Evolutionary conservation across 2,329 filamentous ascomycete genomes (phyloP).

Genomic region (Dichotomopilus funicola): DNA sequence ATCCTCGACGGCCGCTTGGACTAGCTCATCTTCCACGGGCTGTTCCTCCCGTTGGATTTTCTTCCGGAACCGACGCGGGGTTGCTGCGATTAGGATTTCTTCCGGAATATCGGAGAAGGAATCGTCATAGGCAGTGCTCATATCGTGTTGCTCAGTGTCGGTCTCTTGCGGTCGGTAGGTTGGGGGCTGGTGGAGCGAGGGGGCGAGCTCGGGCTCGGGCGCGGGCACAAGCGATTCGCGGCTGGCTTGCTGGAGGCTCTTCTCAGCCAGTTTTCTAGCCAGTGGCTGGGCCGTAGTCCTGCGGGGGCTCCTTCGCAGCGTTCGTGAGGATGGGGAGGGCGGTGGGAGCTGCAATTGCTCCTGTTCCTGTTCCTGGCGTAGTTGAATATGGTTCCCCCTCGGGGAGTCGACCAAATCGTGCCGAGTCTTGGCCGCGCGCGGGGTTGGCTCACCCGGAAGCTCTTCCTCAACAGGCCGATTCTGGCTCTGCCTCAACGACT

Average conservation of each 20-base stretch:
- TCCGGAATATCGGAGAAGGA: constrained; percentile 53
- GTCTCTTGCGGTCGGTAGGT: not conserved
- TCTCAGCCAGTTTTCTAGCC: constrained; percentile 22
- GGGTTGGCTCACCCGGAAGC: not conserved
- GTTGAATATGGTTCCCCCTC: too few species aligned
- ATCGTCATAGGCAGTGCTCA: constrained; percentile 40
- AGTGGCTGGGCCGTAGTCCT: constrained; percentile 19
- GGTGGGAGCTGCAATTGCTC: not conserved
- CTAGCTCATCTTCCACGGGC: not conserved
- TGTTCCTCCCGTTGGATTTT: not conserved
- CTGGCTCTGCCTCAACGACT: constrained; percentile 39
- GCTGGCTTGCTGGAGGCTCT: constrained; percentile 18
- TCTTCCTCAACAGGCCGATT: constrained; percentile 14
- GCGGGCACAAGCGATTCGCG: not conserved
- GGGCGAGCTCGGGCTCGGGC: not conserved
- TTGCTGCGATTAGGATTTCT: constrained; percentile 43
- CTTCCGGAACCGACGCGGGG: constrained; percentile 31
- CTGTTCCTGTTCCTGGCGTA: not conserved
- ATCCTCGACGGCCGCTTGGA: constrained; percentile 1
- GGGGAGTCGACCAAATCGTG: too few species aligned
- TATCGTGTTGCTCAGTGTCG: constrained; percentile 14
- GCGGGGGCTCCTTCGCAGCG: constrained; percentile 19
- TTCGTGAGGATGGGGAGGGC: constrained; percentile 12
- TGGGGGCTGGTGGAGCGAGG: not conserved
- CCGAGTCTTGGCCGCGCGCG: not conserved